phyloP scores from a whole-genome alignment of 2,329 filamentous ascomycete species.

The Coniella vitis region DNA sequence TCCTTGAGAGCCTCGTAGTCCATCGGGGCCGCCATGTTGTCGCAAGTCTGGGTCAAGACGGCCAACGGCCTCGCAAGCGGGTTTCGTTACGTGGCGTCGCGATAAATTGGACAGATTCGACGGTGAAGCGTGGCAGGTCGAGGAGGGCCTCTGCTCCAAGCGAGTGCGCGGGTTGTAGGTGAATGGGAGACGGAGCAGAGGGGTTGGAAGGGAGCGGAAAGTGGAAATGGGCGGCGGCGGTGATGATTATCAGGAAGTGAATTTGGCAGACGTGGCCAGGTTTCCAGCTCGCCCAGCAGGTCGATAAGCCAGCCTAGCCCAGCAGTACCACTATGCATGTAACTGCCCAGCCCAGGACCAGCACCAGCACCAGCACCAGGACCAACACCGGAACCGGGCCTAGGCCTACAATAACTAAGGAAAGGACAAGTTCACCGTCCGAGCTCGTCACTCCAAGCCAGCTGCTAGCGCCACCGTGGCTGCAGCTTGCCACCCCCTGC shows the following conservation, averaged over 20 bases:
- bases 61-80: not conserved
- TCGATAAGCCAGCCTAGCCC: not conserved
- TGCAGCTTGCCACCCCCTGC: slow-evolving; percentile 6
- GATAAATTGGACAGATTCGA: not conserved
- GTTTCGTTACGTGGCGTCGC: slow-evolving; percentile 4
- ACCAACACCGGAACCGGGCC: no score
- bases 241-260: not conserved
- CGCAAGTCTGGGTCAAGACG: slow-evolving; percentile 6
- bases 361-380: no score
- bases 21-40: slow-evolving; percentile 44
- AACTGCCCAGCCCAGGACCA: no score
- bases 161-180: not conserved
- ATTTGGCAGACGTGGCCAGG: slow-evolving; percentile 15
- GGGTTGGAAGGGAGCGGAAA: not conserved
- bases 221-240: not conserved
- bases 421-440: slow-evolving; percentile 18
- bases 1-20: slow-evolving; percentile 92
- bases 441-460: slow-evolving; percentile 1
- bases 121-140: not conserved
- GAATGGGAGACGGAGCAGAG: not conserved
- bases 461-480: slow-evolving; percentile 16
- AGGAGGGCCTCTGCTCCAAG: not conserved
- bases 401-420: no score
- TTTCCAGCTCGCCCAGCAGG: slow-evolving; percentile 7
- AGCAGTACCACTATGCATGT: no score